phyloP scores from a whole-genome alignment of 1,139 yeast genomes.

The Trichomonascaceae sp. region DNA sequence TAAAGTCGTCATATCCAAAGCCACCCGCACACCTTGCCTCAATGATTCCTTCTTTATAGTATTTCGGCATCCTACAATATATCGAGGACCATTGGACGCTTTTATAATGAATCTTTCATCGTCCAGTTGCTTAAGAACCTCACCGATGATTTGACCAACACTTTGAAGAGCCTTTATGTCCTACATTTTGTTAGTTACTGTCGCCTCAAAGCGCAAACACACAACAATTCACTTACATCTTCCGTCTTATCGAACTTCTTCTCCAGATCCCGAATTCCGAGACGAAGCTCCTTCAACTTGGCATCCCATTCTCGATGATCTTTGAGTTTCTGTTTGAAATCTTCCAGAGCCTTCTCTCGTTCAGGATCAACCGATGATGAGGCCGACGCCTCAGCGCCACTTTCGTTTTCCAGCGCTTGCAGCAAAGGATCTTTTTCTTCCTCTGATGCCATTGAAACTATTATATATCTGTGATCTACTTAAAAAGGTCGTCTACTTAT shows the following conservation, averaged over 20 bases:
- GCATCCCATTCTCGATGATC: constrained; percentile 97
- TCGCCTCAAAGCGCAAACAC: not conserved
- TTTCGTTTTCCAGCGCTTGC: constrained; percentile 28
- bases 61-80: constrained; percentile 95
- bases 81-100: constrained; percentile 96
- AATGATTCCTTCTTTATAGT: constrained; percentile 78
- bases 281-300: constrained; percentile 75
- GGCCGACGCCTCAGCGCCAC: constrained; percentile 17
- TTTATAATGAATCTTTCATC: constrained; percentile 92
- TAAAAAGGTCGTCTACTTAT: not conserved
- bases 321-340: constrained; percentile 76
- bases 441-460: constrained; percentile 8
- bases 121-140: constrained; percentile 90
- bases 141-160: constrained; percentile 97
- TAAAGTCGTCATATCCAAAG: constrained; percentile 94
- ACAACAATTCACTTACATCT: constrained; percentile 36
- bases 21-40: constrained; percentile 93
- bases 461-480: not conserved
- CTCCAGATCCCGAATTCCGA: constrained; percentile 78
- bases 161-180: constrained; percentile 96
- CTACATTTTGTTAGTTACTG: constrained; percentile 15
- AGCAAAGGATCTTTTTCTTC: constrained; percentile 31
- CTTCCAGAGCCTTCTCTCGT: constrained; percentile 70
- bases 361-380: constrained; percentile 50
- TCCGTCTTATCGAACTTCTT: constrained; percentile 88